Evolutionary conservation across 352 stramenopile species (phyloP), one percentile per base, ranked within the genome.

Genomic region (Nothophytophthora sp.): DNA sequence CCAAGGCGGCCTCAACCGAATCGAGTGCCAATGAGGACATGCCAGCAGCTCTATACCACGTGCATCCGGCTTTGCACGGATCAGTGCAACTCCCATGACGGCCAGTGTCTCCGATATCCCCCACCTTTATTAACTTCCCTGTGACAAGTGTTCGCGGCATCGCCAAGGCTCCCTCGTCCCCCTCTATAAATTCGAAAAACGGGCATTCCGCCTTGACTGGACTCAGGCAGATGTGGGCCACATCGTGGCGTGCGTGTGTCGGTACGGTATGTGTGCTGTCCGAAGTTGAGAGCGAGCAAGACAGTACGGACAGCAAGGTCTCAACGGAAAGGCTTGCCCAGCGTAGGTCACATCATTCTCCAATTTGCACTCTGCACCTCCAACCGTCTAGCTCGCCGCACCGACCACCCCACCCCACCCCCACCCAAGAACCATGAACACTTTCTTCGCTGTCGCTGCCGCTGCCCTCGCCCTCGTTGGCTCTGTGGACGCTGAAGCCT

Each of bases 291-390:
- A n/a, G n/a, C n/a, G n/a, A n/a, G 20, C 30, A 47, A 28, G 19
- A 29, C 36, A 15, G 7, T 52, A n/a, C 55, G 39, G 41, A 55
- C 48, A 63, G 48, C 47, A 57, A 60, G 55, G 48, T 13, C 24
- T 45, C 53, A 43, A 39, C 51, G 47, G 29, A 19, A 29, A 33
- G 27, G 12, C 22, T 0, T 30, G 30, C n/a, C 35, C 7, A 10
- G 9, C 12, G n/a, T n/a, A n/a, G n/a, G n/a, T n/a, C 35, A 47
- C 20, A 15, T 25, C 60, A 69, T 69, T 69, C 60, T 32, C 46
- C 53, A 34, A 69, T 69, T 69, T 60, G 33, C 60, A 28, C 45
- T n/a, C 23, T 38, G 33, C 46, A 63, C 33, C 47, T 54, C 34
- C 25, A 24, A 39, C 22, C 40, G 18, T 22, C 23, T 44, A n/a